Base-by-base conservation (phyloP, 2,329 filamentous ascomycete genomes). In the Madurella fahalii region DNA sequence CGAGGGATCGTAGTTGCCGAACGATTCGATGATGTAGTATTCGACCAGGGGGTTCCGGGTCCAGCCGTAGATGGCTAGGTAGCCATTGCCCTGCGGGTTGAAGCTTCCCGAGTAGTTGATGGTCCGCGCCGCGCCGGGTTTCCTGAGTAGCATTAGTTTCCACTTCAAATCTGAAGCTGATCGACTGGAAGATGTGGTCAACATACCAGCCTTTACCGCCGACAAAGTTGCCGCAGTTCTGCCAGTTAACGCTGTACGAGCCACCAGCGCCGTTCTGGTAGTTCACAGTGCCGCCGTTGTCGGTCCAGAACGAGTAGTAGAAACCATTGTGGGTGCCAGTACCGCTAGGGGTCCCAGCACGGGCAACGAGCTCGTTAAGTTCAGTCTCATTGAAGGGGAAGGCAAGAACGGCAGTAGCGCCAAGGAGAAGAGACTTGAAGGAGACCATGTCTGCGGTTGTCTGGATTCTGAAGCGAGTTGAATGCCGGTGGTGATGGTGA, bases 181-280 rank as follows among this genome's bases (percentile, higher is more conserved):
- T 11, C 34, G 13, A 15, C 11, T 2, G 34, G 9, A 4, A 11
- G 34, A 17, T 37, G 9, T 25, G 7, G 34, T n/a, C 5, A 8
- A 31, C 43, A 49, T 73, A 74, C 80, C 81, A 83, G 43, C 81
- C 81, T 67, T 83, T 83, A 56, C 80, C 81, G 57, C 70, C 78
- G 34, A 81, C 78, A 49, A 81, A 79, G 71, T 82, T 79, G 50
- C 76, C 77, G 43, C 63, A 67, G 65, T 73, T 71, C 45, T 58
- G 64, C 76, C 75, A 79, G 32, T 62, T 63, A 2, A 75, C 69
- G 34, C 56, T 67, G 68, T 77, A 78, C 40, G 67, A 60, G n/a
- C 74, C 74, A 9, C 57, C 65, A 5, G 60, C 54, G 17, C 71
- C 70, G 60, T 76, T 77, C 59, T 62, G 69, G 64, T 76, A 77